Percentiles rank a stretch among this genome's conserved stretches.
These are phyloP conservation scores for Zymoseptoria brevis DNA, from an alignment of 2,329 filamentous ascomycete species.

Conservation along the genomic window DNA sequence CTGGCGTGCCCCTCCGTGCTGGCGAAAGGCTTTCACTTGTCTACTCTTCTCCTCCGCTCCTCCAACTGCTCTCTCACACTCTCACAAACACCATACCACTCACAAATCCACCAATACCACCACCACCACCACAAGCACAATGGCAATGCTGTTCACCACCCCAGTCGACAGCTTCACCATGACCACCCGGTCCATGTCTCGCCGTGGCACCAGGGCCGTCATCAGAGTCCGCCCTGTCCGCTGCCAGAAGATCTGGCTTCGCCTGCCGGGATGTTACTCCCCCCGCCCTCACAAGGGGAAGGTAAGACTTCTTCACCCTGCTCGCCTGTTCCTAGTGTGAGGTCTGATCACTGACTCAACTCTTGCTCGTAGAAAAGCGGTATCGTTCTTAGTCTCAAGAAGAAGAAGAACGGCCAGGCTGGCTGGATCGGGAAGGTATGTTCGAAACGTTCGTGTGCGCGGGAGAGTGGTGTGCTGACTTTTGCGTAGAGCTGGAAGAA, in stretches of 20 bases:
- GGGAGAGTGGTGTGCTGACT: not conserved
- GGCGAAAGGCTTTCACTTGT: not conserved
- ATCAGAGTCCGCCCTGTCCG: not conserved
- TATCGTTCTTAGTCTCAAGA: not conserved
- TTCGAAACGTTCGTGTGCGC: not conserved
- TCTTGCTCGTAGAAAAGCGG: not conserved
- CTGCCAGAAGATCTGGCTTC: too few species aligned
- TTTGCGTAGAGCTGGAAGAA: not conserved
- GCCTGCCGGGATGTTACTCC: not conserved
- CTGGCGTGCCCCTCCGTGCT: too few species aligned
- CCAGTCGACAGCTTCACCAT: not conserved
- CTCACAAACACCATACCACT: not conserved
- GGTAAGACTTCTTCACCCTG: not conserved
- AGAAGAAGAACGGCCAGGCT: too few species aligned
- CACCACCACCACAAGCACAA: not conserved
- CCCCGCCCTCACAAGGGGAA: not conserved
- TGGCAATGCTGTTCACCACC: not conserved
- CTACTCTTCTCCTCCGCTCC: not conserved
- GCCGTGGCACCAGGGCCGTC: not conserved
- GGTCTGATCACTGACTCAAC: not conserved
- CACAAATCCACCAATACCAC: not conserved
- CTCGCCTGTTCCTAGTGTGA: not conserved
- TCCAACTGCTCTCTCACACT: not conserved
- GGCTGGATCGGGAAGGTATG: not conserved
- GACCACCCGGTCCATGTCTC: not conserved